Conservation (phyloP, 345 rosid species). For the Pistacia atlantica region DNA sequence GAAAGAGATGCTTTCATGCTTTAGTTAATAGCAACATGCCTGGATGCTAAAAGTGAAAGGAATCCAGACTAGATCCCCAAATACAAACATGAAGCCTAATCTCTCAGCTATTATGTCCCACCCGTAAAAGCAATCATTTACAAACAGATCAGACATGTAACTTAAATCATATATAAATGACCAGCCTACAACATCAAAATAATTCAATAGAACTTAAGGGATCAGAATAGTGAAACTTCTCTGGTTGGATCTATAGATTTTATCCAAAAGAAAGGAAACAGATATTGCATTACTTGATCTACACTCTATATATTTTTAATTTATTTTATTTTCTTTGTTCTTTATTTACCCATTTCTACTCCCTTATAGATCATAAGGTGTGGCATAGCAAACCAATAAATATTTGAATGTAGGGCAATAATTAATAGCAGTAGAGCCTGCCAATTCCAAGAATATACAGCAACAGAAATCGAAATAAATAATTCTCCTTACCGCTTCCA, state of each 20-base stretch:
- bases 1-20: not conserved
- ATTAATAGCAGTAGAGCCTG: not conserved
- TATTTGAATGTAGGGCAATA: not conserved
- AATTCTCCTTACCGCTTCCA: not conserved
- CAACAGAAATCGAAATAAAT: not conserved
- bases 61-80: slow-evolving; percentile 94
- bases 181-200: not conserved
- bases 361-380: not conserved
- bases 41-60: slow-evolving; percentile 97
- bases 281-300: not conserved
- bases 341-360: not conserved
- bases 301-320: not conserved
- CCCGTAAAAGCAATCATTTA: slow-evolving; percentile 35
- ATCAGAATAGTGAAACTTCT: not conserved
- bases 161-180: not conserved
- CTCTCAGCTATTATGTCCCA: slow-evolving; percentile 99
- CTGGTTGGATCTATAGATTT: not conserved
- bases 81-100: slow-evolving; percentile 92
- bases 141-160: not conserved
- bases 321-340: not conserved
- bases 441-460: not conserved
- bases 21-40: slow-evolving; percentile 46
- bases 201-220: not conserved
- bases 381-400: not conserved
- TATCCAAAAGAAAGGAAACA: not conserved